Conservation (phyloP, 768 basidiomycete genomes). For the Dioszegia crocea region DNA sequence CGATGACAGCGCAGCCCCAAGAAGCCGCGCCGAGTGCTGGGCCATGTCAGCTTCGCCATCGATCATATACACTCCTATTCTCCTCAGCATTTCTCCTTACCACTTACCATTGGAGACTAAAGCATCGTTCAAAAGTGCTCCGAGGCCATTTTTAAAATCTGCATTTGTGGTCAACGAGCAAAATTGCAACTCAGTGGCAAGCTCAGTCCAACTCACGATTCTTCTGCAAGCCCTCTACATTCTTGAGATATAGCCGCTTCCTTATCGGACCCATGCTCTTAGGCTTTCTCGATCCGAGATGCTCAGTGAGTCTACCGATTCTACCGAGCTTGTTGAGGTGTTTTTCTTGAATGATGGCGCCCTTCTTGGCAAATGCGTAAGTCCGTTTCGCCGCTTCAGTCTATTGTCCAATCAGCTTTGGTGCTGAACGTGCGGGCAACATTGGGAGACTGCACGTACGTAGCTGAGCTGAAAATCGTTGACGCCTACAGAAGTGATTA, state of each 20-base stretch:
- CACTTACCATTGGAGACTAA: constrained; percentile 2
- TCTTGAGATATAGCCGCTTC: not conserved
- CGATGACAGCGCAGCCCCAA: not conserved
- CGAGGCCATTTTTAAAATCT: constrained; percentile 6
- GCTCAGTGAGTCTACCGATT: too few species aligned
- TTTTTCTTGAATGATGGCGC: too few species aligned
- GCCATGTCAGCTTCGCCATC: too few species aligned
- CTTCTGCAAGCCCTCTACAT: not conserved
- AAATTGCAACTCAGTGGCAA: too few species aligned
- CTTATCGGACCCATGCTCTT: not conserved
- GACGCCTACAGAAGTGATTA: too few species aligned
- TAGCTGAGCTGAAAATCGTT: constrained; percentile 6
- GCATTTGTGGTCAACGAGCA: not conserved
- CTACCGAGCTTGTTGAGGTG: too few species aligned
- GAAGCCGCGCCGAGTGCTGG: not conserved
- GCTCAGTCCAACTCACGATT: not conserved
- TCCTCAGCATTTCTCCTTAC: too few species aligned
- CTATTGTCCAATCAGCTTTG: not conserved
- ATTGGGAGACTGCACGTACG: not conserved
- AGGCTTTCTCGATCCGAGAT: too few species aligned
- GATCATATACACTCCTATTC: too few species aligned
- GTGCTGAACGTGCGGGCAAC: too few species aligned
- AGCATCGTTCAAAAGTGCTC: constrained; percentile 2
- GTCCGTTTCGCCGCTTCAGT: not conserved
- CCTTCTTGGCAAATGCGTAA: constrained; percentile 10